Conservation (phyloP, 345 rosid genomes). For the Citrus cavaleriei region DNA sequence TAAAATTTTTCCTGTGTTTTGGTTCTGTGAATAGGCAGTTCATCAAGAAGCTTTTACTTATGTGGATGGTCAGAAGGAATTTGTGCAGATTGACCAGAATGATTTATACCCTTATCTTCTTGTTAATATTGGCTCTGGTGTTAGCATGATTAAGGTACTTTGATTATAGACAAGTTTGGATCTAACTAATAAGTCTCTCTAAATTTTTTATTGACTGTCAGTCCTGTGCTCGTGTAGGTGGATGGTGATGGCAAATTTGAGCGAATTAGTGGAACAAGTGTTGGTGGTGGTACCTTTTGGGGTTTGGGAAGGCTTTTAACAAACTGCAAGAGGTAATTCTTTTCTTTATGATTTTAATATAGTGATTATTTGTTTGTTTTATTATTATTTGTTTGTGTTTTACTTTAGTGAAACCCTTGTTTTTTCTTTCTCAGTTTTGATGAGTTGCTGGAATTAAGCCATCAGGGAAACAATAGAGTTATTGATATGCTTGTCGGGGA, state of each 20-base stretch:
- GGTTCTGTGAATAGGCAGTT: conserved; percentile 52
- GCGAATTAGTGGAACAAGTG: conserved; percentile 83
- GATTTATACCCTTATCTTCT: conserved; percentile 86
- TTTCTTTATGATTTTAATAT: not conserved
- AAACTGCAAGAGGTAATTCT: conserved; percentile 62
- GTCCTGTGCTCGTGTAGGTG: conserved; percentile 44
- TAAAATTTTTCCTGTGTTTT: conserved; percentile 2
- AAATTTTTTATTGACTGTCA: conserved; percentile 9
- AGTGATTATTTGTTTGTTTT: conserved; percentile 1
- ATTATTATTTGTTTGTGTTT: not conserved
- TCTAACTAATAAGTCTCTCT: not conserved
- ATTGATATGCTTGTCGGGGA: conserved; percentile 96
- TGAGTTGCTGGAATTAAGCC: conserved; percentile 76
- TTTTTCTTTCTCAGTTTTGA: conserved; percentile 50
- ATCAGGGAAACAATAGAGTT: conserved; percentile 70
- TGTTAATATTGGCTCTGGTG: conserved; percentile 91
- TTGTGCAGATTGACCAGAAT: conserved; percentile 64
- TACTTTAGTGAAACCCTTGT: not conserved
- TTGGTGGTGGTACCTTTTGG: conserved; percentile 88
- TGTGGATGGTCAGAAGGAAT: conserved; percentile 63
- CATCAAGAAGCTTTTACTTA: conserved; percentile 80
- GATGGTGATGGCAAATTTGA: conserved; percentile 81
- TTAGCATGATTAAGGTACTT: conserved; percentile 90
- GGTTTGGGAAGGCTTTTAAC: conserved; percentile 88
- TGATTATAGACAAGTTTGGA: not conserved